Evolutionary conservation across 1,139 yeast genomes (phyloP).

Genomic region (Pichiaceae sp.): DNA sequence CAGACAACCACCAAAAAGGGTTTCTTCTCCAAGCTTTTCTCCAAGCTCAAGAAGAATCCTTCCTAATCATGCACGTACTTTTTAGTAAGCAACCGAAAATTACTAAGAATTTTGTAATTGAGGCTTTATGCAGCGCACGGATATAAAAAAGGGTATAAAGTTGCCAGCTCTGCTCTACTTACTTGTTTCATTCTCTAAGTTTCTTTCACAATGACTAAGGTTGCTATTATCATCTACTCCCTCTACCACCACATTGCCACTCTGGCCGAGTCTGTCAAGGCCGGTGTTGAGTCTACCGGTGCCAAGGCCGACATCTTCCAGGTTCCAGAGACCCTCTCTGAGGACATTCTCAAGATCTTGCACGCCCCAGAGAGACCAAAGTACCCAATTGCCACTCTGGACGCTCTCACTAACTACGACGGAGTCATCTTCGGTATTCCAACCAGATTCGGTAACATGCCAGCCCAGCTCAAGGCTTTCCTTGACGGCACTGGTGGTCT

Average conservation of each 20-base stretch:
- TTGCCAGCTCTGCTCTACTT: too few relatives aligned
- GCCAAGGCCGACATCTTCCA: slow-evolving; percentile 66
- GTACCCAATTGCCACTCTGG: slow-evolving; percentile 60
- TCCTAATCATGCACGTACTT: too few relatives aligned
- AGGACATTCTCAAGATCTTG: slow-evolving; percentile 50
- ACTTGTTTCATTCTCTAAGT: too few relatives aligned
- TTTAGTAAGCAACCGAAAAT: neutral
- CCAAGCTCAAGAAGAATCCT: slow-evolving; percentile 1
- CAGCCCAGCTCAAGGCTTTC: slow-evolving; percentile 76
- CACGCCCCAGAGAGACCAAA: slow-evolving; percentile 64
- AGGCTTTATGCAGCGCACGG: too few relatives aligned
- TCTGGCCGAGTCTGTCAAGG: slow-evolving; percentile 60
- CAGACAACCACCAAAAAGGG: slow-evolving; percentile 4
- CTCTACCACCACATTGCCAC: slow-evolving; percentile 71
- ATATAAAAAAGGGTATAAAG: too few relatives aligned
- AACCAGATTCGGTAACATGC: slow-evolving; percentile 75
- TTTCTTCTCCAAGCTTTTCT: slow-evolving; percentile 7
- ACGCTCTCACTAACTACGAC: slow-evolving; percentile 57
- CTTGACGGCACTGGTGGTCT: slow-evolving; percentile 79
- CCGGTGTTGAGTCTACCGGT: slow-evolving; percentile 70
- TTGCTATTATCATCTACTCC: slow-evolving; percentile 72
- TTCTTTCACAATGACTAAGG: slow-evolving; percentile 39
- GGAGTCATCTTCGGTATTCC: slow-evolving; percentile 77
- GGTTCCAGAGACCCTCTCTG: slow-evolving; percentile 69
- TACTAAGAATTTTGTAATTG: too few relatives aligned